phyloP scores from a whole-genome alignment of 805 yeast genomes.

The Tanozyma kutaoensis region DNA sequence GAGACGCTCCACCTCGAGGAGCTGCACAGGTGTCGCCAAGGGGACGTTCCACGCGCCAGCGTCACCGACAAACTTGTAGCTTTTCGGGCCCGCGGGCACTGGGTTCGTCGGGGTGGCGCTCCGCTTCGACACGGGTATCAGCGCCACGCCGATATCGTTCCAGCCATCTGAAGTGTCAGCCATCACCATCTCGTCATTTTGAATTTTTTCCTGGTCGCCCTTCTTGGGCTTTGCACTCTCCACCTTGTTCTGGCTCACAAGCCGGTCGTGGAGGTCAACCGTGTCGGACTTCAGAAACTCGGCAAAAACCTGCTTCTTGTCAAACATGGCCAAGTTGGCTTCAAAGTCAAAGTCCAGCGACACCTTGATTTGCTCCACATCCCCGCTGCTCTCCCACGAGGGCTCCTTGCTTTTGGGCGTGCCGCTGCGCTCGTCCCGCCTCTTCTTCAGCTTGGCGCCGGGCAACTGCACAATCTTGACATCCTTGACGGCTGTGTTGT shows the following conservation, averaged over 20 bases:
- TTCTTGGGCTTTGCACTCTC: constrained; percentile 9
- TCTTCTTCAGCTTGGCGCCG: not conserved
- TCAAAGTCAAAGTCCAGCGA: constrained; percentile 72
- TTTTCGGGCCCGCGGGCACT: not conserved
- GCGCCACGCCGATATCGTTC: constrained; percentile 28
- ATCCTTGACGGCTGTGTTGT: constrained; percentile 33
- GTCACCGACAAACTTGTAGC: constrained; percentile 3
- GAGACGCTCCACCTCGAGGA: constrained; percentile 60
- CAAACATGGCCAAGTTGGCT: constrained; percentile 68
- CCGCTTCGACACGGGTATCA: constrained; percentile 3
- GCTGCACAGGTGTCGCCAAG: constrained; percentile 64
- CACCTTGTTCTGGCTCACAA: constrained; percentile 63
- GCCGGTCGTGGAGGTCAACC: constrained; percentile 43
- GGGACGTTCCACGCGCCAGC: constrained; percentile 24
- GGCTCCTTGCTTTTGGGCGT: constrained; percentile 14
- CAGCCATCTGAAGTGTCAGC: no score
- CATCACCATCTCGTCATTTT: constrained; percentile 59
- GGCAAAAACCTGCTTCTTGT: constrained; percentile 67
- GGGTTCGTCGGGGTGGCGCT: no score
- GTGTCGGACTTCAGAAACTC: constrained; percentile 57
- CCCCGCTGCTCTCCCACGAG: constrained; percentile 34
- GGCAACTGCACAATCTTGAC: constrained; percentile 48
- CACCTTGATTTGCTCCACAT: constrained; percentile 33
- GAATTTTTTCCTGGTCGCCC: constrained; percentile 36
- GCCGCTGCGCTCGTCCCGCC: no score